A percentile compares a stretch with the other conserved stretches of the same genome.
Evolutionary conservation across 1,284 basidiomycete genomes (phyloP).

Genomic region (Microbotryum saponariae): DNA sequence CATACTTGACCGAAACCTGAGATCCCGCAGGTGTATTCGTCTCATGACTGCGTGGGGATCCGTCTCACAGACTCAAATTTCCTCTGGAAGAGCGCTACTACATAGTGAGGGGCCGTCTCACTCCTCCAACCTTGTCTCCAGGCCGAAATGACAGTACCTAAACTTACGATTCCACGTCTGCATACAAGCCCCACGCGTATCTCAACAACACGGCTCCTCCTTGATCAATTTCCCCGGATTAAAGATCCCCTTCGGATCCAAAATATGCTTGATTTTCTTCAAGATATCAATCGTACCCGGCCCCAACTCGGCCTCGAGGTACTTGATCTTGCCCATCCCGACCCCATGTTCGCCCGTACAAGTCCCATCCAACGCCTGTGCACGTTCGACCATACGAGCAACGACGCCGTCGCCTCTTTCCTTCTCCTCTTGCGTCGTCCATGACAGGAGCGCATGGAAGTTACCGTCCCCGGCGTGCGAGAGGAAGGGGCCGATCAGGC

Average conservation of each 20-base stretch:
- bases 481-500: conserved; percentile 32
- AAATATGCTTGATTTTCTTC: conserved; percentile 26
- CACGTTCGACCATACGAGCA: conserved; percentile 60
- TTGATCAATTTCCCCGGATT: conserved; percentile 1
- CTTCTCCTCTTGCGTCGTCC: conserved; percentile 56
- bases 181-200: too few relatives aligned
- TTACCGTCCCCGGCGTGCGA: conserved; percentile 33
- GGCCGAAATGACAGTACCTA: too few relatives aligned
- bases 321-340: conserved; percentile 34
- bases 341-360: conserved; percentile 46
- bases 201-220: conserved; percentile 1
- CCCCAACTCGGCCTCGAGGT: conserved; percentile 35
- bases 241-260: not conserved
- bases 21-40: too few relatives aligned
- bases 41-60: too few relatives aligned
- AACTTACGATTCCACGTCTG: too few relatives aligned
- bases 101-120: too few relatives aligned
- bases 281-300: conserved; percentile 33
- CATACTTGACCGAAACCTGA: too few relatives aligned
- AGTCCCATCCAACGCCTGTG: conserved; percentile 66
- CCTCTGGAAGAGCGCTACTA: too few relatives aligned
- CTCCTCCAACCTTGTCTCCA: too few relatives aligned
- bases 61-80: too few relatives aligned
- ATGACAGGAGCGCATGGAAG: conserved; percentile 47
- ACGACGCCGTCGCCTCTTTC: conserved; percentile 51